Percentiles rank a stretch among this genome's conserved stretches.
Evolutionary conservation across 2,329 filamentous ascomycete species (phyloP).

Genomic region (Beauveria australis): DNA sequence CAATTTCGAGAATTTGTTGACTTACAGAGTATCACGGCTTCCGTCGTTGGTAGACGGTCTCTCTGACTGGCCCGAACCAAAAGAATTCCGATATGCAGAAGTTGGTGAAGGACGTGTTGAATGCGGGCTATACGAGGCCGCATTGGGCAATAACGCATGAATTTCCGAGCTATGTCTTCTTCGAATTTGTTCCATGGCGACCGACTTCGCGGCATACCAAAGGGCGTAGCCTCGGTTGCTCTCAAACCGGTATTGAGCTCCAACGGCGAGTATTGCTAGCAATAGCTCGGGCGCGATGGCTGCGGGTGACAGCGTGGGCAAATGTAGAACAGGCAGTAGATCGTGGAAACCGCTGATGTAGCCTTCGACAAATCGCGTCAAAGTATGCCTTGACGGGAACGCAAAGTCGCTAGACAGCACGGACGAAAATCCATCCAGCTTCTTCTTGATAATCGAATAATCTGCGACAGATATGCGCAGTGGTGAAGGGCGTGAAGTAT

Average conservation of each 20-base stretch:
- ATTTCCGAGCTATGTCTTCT: slow-evolving; percentile 49
- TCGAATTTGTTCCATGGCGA: slow-evolving; percentile 51
- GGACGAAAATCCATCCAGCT: slow-evolving; percentile 53
- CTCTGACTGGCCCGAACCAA: slow-evolving; percentile 50
- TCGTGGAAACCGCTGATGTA: slow-evolving; percentile 61
- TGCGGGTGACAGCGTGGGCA: slow-evolving; percentile 55
- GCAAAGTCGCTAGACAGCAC: slow-evolving; percentile 55
- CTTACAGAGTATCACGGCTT: slow-evolving; percentile 52
- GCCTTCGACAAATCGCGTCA: slow-evolving; percentile 61
- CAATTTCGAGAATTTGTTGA: slow-evolving; percentile 3
- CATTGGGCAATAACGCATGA: slow-evolving; percentile 46
- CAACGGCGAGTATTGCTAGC: slow-evolving; percentile 58
- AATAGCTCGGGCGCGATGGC: slow-evolving; percentile 61
- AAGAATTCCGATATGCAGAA: slow-evolving; percentile 48
- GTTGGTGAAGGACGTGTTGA: slow-evolving; percentile 52
- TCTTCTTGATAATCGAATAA: slow-evolving; percentile 47
- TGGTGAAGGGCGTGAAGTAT: slow-evolving; percentile 24
- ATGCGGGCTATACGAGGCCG: slow-evolving; percentile 51
- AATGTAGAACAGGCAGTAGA: slow-evolving; percentile 52
- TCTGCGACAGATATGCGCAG: slow-evolving; percentile 47
- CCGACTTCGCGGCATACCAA: slow-evolving; percentile 53
- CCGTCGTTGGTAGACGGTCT: slow-evolving; percentile 49
- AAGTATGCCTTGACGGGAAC: slow-evolving; percentile 59
- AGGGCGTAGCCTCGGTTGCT: slow-evolving; percentile 49
- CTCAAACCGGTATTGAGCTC: slow-evolving; percentile 58